Base-by-base conservation (phyloP, 805 yeast genomes). In the Pichia heedii region DNA sequence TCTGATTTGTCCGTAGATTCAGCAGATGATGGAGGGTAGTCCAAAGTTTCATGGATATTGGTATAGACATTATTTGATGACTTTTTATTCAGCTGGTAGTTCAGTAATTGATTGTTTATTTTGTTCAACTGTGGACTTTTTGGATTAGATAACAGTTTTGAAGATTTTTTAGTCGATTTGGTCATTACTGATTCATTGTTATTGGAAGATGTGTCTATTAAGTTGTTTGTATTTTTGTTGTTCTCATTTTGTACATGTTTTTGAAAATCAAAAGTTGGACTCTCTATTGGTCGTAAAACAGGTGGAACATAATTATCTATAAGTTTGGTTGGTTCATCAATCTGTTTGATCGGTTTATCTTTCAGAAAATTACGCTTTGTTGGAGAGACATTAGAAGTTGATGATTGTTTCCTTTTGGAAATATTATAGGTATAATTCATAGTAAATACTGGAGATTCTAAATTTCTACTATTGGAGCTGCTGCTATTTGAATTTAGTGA, bases 301-400 rank as follows among this genome's bases (percentile, higher is more conserved):
- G 79, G 76, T 5, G 81, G 81, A 2, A 70, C 60, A 52, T 71
- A 67, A 26, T 46, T 41, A 45, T 71, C 56, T 5, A 76, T 74
- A 39, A 71, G 61, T 51, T 69, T 72, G 44, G 67, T 64, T 36
- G 68, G 65, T 45, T 68, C 69, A 52, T 73, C 70, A 33, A 74
- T 70, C 48, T 72, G 77, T 46, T 66, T 52, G 9, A 54, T 34
- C 1, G 37, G 46, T 39, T 38, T 42, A 27, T 43, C 34, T 9
- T 34, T 37, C 1, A 33, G 13, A 24, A 12, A 9, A 18, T 16
- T 34, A 8, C 35, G 44, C n/a, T 13, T 49, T 18, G 43, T 44
- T 18, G 51, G 50, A 12, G 50, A 43, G 5, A 43, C 35, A 18
- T 44, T 39, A 16, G 39, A 18, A 29, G 41, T 39, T 4, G 45